phyloP scores from a whole-genome alignment of 345 rosid species.

The Chamaenerion angustifolium region DNA sequence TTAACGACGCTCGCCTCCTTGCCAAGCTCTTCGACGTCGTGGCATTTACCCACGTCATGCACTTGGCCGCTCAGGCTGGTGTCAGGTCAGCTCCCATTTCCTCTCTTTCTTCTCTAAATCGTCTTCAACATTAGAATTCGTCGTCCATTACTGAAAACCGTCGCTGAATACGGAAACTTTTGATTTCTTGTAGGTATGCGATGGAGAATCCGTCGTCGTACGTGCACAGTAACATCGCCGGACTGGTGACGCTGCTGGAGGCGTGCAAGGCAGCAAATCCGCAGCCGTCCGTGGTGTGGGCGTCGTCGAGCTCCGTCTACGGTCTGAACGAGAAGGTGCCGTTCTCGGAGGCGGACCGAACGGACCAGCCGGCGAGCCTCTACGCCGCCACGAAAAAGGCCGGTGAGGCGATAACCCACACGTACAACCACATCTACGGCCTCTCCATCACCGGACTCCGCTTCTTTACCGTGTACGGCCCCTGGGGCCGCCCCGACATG shows the following conservation, averaged over 20 bases:
- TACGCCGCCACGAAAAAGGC: constrained; percentile 29
- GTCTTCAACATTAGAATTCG: no score
- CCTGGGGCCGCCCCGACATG: constrained; percentile 31
- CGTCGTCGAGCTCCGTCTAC: constrained; percentile 27
- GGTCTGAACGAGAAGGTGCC: constrained; percentile 21
- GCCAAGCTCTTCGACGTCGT: constrained; percentile 23
- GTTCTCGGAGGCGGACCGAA: constrained; percentile 18
- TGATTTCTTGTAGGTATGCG: constrained; percentile 9
- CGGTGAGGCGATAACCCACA: constrained; percentile 25
- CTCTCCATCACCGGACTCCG: constrained; percentile 24
- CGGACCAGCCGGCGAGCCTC: constrained; percentile 17
- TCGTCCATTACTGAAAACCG: neutral
- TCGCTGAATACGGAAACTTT: neutral
- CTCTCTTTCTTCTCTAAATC: no score
- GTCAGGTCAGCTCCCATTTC: constrained; percentile 10
- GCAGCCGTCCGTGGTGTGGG: constrained; percentile 28
- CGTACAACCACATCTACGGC: constrained; percentile 29
- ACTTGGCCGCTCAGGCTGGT: constrained; percentile 30
- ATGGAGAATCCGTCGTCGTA: constrained; percentile 25
- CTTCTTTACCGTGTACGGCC: constrained; percentile 28
- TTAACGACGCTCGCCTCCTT: constrained; percentile 24
- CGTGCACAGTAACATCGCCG: constrained; percentile 23
- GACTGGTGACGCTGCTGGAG: constrained; percentile 23
- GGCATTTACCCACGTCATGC: constrained; percentile 28
- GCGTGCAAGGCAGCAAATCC: constrained; percentile 21